Evolutionary conservation across 257 asterid species (phyloP).

Genomic region (Gynochthodes officinalis): DNA sequence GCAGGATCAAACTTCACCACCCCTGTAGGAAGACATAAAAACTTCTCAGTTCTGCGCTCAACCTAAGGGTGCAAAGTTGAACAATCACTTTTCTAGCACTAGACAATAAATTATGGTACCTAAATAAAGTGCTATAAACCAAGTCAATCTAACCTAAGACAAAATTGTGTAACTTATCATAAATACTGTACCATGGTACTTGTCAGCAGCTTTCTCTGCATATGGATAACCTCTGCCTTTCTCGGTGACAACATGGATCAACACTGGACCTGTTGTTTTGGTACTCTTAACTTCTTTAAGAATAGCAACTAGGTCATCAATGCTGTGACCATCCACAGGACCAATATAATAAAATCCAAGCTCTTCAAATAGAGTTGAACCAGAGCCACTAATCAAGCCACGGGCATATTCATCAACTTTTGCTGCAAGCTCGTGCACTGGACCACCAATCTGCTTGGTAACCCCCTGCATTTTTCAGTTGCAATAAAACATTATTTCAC

Average conservation of each 20-base stretch:
- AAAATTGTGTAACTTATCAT: not conserved
- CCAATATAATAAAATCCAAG: constrained; percentile 94
- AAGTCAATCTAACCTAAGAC: not conserved
- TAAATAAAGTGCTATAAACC: not conserved
- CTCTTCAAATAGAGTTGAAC: constrained; percentile 88
- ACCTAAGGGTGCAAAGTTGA: not conserved
- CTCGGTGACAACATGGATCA: constrained; percentile 92
- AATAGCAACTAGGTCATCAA: constrained; percentile 77
- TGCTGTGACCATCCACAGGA: constrained; percentile 91
- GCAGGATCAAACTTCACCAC: constrained; percentile 92
- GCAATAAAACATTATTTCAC: constrained; percentile 10
- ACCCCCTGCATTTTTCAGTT: constrained; percentile 65
- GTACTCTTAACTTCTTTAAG: constrained; percentile 89
- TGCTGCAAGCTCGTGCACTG: constrained; percentile 93
- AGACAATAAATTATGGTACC: not conserved
- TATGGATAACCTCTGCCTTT: constrained; percentile 97
- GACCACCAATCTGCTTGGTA: constrained; percentile 91
- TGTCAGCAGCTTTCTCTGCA: constrained; percentile 93
- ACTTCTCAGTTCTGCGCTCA: not conserved
- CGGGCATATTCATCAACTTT: constrained; percentile 98
- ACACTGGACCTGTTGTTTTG: constrained; percentile 77
- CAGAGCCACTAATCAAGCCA: constrained; percentile 90
- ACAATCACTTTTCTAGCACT: too few species aligned
- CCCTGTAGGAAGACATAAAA: constrained; percentile 37
- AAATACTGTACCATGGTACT: constrained; percentile 67